Evolutionary conservation across 2,329 filamentous ascomycete genomes (phyloP).

Genomic region (Rosellinia necatrix): DNA sequence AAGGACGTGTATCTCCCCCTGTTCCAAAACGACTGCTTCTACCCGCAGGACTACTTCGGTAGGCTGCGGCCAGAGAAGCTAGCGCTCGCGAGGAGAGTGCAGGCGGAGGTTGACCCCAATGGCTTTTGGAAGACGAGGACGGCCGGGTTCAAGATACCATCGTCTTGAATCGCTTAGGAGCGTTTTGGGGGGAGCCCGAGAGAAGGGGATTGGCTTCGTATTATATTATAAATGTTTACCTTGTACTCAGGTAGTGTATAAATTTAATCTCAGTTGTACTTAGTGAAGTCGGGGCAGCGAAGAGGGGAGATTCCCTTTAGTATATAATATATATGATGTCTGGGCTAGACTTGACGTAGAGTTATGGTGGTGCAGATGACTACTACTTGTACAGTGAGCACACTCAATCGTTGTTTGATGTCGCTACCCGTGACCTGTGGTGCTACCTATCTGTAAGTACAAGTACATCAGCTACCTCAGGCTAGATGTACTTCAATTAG

Average conservation of each 20-base stretch:
- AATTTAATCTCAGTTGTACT: not conserved
- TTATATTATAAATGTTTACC: no score
- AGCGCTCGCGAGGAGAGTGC: constrained; percentile 43
- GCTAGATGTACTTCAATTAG: no score
- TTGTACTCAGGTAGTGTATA: not conserved
- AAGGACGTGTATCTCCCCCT: constrained; percentile 45
- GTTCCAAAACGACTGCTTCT: constrained; percentile 51
- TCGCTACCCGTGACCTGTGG: no score
- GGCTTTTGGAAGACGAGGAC: constrained; percentile 47
- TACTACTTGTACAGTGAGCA: no score
- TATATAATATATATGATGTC: no score
- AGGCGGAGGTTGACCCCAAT: constrained; percentile 44
- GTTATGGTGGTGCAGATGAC: no score
- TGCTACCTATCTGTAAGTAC: no score
- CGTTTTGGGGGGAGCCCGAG: no score
- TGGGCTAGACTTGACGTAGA: no score
- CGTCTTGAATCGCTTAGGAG: not conserved
- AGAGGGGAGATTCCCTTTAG: not conserved
- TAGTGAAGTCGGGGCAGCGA: not conserved
- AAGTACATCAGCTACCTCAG: no score
- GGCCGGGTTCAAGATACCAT: constrained; percentile 46
- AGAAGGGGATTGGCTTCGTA: no score
- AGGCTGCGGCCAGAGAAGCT: constrained; percentile 44
- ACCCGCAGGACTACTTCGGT: constrained; percentile 49
- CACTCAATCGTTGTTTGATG: no score